Evolutionary conservation across 148 eudicot species (phyloP), one percentile per base, ranked within the genome.

Genomic region (Rhododendron mucronatum): DNA sequence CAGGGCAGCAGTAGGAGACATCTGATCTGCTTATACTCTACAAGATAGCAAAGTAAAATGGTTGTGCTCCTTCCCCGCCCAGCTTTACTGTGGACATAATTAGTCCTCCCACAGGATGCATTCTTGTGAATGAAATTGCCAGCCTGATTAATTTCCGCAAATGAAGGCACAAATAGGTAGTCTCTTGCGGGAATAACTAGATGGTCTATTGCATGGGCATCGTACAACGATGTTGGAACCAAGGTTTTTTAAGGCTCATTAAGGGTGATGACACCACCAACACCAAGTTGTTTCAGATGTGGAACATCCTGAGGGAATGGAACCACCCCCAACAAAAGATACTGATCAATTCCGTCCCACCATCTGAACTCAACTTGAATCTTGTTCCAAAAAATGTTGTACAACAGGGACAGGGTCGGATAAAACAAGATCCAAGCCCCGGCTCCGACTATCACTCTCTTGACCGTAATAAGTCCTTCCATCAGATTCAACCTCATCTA

Each of bases 1-100:
- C 83, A 91, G 71, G 14, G 98, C 98, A 82, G 90, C 82, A 79
- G 87, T 89, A 44, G 96, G 98, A 51, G 93, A 88, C 94, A 93
- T 90, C 55, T 73, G 94, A 55, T 15, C 6, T 90, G 80, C 90
- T 93, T 93, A 75, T 92, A 84, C 86, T 87, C 89, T 78, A 95
- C 96, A 95, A 93, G 84, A 81, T 95, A 93, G 83, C 98, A 93
- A 80, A 95, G 91, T 39, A 92, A 98, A 48, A 95, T 87, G 14
- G 98, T 96, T 78, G 98, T 95, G 90, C 98, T 96, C 87, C 98
- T 85, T 86, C 98, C 96, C 71, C 98, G 84, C 82, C 98, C 98
- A 86, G 98, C 98, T 91, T 96, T 96, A 90, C 98, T 93, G 90
- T 96, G 98, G 74, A 96, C 98, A 88, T 94, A 96, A 33, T 98